Evolutionary conservation across 176 grass and related monocot genomes (phyloP).

Genomic region (Hordeum marinum): DNA sequence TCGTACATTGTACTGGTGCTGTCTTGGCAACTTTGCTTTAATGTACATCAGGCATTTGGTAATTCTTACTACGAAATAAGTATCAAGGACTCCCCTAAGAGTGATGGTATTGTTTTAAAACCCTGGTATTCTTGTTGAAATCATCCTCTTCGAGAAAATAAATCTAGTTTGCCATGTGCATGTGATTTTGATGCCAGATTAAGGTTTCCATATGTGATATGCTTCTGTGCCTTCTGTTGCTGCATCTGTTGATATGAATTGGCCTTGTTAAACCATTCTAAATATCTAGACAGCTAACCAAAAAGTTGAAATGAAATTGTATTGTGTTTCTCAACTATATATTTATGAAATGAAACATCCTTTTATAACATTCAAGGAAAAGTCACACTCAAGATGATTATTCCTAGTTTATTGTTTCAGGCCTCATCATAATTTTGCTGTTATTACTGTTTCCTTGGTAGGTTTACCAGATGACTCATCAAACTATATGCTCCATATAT

Average conservation of each 20-base stretch:
- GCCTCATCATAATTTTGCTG: not conserved
- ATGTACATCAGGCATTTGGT: not conserved
- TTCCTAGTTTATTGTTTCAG: constrained; percentile 10
- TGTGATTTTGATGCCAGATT: not conserved
- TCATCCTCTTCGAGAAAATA: not conserved
- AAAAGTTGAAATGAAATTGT: constrained; percentile 9
- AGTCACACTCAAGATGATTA: constrained; percentile 5
- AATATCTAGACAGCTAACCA: not conserved
- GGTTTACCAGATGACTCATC: constrained; percentile 47
- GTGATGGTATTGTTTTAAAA: not conserved
- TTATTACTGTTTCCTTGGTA: constrained; percentile 32
- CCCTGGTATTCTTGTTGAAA: not conserved
- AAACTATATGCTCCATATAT: constrained; percentile 73
- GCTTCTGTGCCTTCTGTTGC: not conserved
- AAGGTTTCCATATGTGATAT: constrained; percentile 1
- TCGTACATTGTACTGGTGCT: not conserved
- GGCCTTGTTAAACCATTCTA: not conserved
- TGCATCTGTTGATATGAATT: constrained; percentile 27
- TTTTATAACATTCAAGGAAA: constrained; percentile 1
- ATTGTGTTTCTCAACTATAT: not conserved
- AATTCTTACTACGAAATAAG: not conserved
- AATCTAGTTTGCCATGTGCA: not conserved
- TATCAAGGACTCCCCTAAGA: not conserved
- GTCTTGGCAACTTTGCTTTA: not conserved
- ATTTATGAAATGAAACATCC: not conserved